These are phyloP conservation scores for Geotrichum aggregatum DNA, from an alignment of 1,139 yeast genomes.

Conservation along the genomic window DNA sequence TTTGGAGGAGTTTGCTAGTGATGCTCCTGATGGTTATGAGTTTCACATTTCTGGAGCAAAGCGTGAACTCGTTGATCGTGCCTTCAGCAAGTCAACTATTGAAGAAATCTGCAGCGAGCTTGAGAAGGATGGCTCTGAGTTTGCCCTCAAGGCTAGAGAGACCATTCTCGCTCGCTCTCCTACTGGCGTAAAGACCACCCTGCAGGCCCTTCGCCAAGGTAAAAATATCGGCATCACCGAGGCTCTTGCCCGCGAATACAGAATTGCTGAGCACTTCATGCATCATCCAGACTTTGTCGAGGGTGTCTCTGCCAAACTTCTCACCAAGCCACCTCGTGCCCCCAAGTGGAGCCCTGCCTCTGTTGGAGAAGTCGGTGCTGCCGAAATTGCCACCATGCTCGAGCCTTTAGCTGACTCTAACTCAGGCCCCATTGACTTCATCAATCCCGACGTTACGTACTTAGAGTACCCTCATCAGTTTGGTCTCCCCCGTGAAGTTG, in stretches of 20 bases:
- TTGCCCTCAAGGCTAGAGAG: conserved; percentile 58
- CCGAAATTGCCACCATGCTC: conserved; percentile 9
- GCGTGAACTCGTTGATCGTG: conserved; percentile 59
- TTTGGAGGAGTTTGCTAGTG: conserved; percentile 72
- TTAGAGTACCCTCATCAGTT: conserved; percentile 65
- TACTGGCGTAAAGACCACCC: conserved; percentile 70
- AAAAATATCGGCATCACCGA: conserved; percentile 54
- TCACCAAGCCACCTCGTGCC: conserved; percentile 58
- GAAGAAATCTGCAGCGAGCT: conserved; percentile 61
- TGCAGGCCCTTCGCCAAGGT: conserved; percentile 65
- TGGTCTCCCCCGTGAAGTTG: conserved; percentile 72
- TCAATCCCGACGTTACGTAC: conserved; percentile 51
- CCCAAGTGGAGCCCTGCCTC: conserved; percentile 51
- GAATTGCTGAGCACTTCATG: conserved; percentile 75
- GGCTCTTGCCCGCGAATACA: conserved; percentile 70
- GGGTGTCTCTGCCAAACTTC: conserved; percentile 71
- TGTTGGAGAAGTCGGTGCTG: conserved; percentile 34
- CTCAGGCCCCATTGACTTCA: conserved; percentile 39
- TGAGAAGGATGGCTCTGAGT: conserved; percentile 53
- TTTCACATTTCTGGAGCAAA: conserved; percentile 57
- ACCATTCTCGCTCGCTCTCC: conserved; percentile 63
- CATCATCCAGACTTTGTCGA: conserved; percentile 60
- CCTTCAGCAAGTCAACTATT: conserved; percentile 58
- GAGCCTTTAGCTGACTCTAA: conserved; percentile 28
- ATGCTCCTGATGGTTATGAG: conserved; percentile 60